A percentile compares a stretch with the other conserved stretches of the same genome.
Evolutionary conservation across 73 alveolate genomes (phyloP).

Genomic region (Tetrahymena malaccensis): DNA sequence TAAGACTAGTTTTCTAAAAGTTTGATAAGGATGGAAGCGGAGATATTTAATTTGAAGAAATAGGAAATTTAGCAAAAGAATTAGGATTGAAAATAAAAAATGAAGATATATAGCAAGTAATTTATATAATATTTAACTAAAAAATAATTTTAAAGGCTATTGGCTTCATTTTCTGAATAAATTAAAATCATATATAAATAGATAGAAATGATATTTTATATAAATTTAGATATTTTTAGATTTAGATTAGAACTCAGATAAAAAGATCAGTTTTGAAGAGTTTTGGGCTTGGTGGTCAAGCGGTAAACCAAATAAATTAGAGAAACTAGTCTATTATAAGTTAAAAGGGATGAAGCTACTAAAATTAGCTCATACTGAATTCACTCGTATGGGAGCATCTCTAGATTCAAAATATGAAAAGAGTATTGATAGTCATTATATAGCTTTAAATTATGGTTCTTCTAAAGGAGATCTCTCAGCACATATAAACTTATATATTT

Average conservation of each 20-base stretch:
- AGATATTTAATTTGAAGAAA: not conserved
- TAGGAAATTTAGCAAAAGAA: not conserved
- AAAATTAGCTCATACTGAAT: conserved; percentile 13
- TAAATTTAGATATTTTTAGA: conserved; percentile 2
- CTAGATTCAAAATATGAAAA: conserved; percentile 16
- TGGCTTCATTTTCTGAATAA: not conserved
- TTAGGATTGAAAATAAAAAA: not conserved
- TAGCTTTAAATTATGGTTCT: conserved; percentile 23
- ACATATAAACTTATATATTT: not conserved
- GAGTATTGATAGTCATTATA: conserved; percentile 10
- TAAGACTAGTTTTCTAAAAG: not conserved
- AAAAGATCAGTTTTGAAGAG: conserved; percentile 21
- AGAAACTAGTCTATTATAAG: conserved; percentile 8
- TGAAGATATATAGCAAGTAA: not conserved
- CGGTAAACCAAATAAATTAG: conserved; percentile 26
- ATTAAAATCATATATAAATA: not conserved
- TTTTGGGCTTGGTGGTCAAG: conserved; percentile 40
- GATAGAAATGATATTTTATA: not conserved
- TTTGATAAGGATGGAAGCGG: not conserved
- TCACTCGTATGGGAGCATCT: conserved; percentile 16
- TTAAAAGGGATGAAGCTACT: conserved; percentile 5
- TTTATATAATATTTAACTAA: not conserved
- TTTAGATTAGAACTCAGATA: conserved; percentile 11
- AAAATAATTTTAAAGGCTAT: not conserved
- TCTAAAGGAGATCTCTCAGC: conserved; percentile 1